A percentile compares a stretch with the other conserved stretches of the same genome.
Conservation (phyloP, 1,284 basidiomycete genomes). For the Wolfiporia cocos region DNA sequence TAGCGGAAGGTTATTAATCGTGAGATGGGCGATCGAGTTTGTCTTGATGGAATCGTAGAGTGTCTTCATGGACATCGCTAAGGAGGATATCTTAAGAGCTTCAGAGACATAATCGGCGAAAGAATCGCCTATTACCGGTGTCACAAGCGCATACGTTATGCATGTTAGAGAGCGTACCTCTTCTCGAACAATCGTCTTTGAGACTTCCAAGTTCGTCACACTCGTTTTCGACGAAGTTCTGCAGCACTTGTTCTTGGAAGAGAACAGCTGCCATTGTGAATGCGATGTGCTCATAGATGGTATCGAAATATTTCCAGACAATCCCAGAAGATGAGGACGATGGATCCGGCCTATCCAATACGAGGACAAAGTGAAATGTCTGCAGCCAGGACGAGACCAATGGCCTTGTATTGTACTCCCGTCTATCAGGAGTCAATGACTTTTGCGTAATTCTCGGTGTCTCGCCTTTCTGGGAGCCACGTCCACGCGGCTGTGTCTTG, state of each 20-base stretch:
- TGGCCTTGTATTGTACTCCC: constrained; percentile 7
- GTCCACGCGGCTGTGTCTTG: constrained; percentile 43
- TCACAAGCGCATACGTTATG: background rate
- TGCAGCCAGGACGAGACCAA: constrained; percentile 48
- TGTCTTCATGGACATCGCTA: constrained; percentile 69
- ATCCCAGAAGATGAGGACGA: constrained; percentile 75
- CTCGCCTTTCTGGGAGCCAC: constrained; percentile 42
- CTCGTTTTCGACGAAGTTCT: constrained; percentile 77
- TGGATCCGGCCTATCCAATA: constrained; percentile 87
- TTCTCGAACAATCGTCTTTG: constrained; percentile 60
- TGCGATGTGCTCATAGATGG: constrained; percentile 81
- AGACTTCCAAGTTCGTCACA: constrained; percentile 63
- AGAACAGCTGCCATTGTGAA: constrained; percentile 87
- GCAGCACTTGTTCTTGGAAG: constrained; percentile 79
- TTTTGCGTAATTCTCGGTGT: constrained; percentile 19
- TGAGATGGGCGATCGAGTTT: constrained; percentile 66
- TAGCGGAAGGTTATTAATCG: constrained; percentile 69
- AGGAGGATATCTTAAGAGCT: constrained; percentile 60
- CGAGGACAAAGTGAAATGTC: constrained; percentile 85
- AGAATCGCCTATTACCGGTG: constrained; percentile 38
- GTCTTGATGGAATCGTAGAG: constrained; percentile 74
- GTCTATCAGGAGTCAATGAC: constrained; percentile 18
- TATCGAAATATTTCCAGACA: constrained; percentile 73
- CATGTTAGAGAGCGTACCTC: constrained; percentile 31
- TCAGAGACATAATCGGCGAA: constrained; percentile 49